These are phyloP conservation scores for Ophiostoma sp. DNA, from an alignment of 2,329 filamentous ascomycete species.

Conservation along the genomic window DNA sequence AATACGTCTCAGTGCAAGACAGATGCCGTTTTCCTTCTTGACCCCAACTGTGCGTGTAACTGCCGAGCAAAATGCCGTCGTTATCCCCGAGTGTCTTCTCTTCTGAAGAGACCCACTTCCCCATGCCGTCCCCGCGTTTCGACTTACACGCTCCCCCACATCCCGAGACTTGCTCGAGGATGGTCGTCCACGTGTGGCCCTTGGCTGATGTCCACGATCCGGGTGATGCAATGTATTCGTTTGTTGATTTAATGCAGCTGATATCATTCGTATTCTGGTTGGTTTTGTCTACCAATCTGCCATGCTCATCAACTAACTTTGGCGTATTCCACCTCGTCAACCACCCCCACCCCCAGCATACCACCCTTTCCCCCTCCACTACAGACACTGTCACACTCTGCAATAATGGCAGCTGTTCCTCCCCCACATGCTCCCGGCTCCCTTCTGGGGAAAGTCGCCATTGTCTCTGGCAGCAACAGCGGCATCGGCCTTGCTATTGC, in stretches of 20 bases:
- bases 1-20: too few species aligned
- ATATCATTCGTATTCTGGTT: background rate
- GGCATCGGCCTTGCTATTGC: conserved; percentile 45
- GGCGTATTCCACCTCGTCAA: too few species aligned
- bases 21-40: background rate
- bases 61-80: background rate
- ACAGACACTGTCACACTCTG: background rate
- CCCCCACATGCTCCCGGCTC: conserved; percentile 4
- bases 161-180: background rate
- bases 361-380: too few species aligned
- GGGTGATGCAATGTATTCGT: background rate
- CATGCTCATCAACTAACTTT: background rate
- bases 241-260: conserved; percentile 7
- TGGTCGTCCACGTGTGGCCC: background rate
- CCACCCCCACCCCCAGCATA: background rate
- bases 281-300: background rate
- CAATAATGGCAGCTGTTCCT: background rate
- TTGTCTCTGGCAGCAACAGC: conserved; percentile 43
- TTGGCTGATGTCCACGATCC: background rate
- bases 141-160: conserved; percentile 16
- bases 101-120: background rate
- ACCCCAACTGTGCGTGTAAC: background rate
- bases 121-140: background rate
- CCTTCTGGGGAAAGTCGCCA: conserved; percentile 44
- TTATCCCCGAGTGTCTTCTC: background rate